Evolutionary conservation across 306 rosid genomes (phyloP), one percentile per base, ranked within the genome.

Genomic region (Trichosanthes truncata): DNA sequence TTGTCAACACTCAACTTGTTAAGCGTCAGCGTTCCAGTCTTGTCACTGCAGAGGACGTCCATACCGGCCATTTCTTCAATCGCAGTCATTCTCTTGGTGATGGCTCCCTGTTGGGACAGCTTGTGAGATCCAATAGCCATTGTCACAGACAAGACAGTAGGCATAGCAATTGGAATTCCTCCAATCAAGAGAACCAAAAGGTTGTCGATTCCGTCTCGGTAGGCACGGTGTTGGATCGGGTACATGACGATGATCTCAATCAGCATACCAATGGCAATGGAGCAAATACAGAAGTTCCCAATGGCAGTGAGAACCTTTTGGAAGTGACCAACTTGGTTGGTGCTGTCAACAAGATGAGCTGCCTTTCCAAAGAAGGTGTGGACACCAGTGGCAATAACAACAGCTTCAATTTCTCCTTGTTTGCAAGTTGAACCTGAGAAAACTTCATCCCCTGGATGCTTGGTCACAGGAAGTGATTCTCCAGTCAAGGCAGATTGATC

Each of bases 101-200:
- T 95, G 33, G 99, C 99, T 76, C 99, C 99, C 76, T 95, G 99
- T 84, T 93, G 93, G 76, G 99, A 91, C 49, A 95, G 91, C 88
- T 91, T 88, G 87, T 95, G 99, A 76, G 99, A 95, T 36, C 99
- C 99, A 77, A 95, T 95, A 84, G 98, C 98, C 97, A 95, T 95
- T 18, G 98, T 95, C 66, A 95, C 98, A 4, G 98, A 94, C 90
- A 95, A 80, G 87, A 95, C 98, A 17, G 98, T 95, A 5, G 98
- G 98, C 98, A 95, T 95, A 75, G 99, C 99, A 84, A 95, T 95
- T 69, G 99, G 99, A 36, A 95, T 95, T 76, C 99, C 99, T 82
- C 99, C 99, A 52, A 95, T 95, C 88, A 95, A 90, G 81, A 95
- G 99, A 52, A 95, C 99, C 81, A 95, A 81, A 75, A 95, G 99